These are phyloP conservation scores for Phytophthora colocasiae DNA, from an alignment of 352 stramenopile genomes.

Conservation along the genomic window DNA sequence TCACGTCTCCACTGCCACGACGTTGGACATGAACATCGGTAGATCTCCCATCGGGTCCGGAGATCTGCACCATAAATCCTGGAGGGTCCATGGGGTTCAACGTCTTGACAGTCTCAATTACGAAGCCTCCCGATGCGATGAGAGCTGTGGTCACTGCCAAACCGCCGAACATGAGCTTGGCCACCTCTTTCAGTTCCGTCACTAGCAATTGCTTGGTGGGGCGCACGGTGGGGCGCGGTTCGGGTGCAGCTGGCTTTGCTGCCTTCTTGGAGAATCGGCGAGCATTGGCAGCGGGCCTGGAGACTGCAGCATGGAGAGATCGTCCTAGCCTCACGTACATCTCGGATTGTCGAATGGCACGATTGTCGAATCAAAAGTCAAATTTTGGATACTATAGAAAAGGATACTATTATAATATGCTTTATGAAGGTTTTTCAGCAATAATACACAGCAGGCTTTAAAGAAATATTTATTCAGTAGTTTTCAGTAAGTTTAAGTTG, in stretches of 20 bases:
- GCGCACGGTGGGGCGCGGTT: slow-evolving; percentile 21
- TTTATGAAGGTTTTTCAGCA: neutral
- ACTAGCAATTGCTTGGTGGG: slow-evolving; percentile 57
- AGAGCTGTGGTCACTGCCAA: slow-evolving; percentile 50
- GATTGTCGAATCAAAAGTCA: neutral
- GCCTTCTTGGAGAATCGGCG: slow-evolving; percentile 34
- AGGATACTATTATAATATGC: neutral
- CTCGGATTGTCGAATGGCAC: slow-evolving; percentile 6
- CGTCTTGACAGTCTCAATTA: slow-evolving; percentile 74
- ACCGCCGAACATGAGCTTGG: slow-evolving; percentile 69
- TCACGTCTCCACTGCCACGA: slow-evolving; percentile 54
- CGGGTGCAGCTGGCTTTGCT: neutral
- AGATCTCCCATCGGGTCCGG: slow-evolving; percentile 41
- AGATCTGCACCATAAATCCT: slow-evolving; percentile 58
- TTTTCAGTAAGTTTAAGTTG: neutral
- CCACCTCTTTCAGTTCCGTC: slow-evolving; percentile 64
- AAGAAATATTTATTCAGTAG: neutral
- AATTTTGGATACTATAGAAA: neutral
- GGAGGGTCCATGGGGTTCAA: slow-evolving; percentile 61
- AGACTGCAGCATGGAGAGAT: slow-evolving; percentile 8
- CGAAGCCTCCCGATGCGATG: slow-evolving; percentile 61
- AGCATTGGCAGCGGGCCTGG: neutral
- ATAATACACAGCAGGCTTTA: too few species aligned
- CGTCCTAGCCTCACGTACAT: slow-evolving; percentile 36
- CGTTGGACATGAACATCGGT: slow-evolving; percentile 64